Percentiles rank a stretch among this genome's conserved stretches.
Evolutionary conservation across 192 early-diverging fungal genomes (phyloP).

Genomic region (Umbelopsis vinacea): DNA sequence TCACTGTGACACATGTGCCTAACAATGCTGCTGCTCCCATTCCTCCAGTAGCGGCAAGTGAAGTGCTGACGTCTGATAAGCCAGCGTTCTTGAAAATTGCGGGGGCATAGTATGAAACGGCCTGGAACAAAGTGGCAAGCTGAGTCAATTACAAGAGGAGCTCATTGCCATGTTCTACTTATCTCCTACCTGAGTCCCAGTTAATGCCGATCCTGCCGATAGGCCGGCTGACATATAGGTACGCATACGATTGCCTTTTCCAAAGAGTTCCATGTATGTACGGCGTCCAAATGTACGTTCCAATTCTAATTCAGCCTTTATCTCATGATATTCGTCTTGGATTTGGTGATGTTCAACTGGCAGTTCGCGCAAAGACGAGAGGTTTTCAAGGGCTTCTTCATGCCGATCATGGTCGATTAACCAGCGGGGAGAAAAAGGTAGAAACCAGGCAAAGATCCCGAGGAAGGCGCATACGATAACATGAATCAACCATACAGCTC

Average conservation of each 20-base stretch:
- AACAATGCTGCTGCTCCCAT: conserved; percentile 24
- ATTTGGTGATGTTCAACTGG: conserved; percentile 59
- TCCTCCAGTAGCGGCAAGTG: conserved; percentile 28
- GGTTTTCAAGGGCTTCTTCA: conserved; percentile 68
- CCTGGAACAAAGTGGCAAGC: background rate
- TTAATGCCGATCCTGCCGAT: conserved; percentile 33
- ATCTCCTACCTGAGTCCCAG: conserved; percentile 26
- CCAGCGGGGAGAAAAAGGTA: conserved; percentile 88
- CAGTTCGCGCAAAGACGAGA: conserved; percentile 66
- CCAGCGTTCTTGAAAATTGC: conserved; percentile 26
- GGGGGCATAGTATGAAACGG: conserved; percentile 33
- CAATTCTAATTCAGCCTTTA: conserved; percentile 62
- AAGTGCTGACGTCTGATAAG: background rate
- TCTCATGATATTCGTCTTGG: conserved; percentile 64
- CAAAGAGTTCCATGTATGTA: conserved; percentile 61
- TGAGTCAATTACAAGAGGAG: background rate
- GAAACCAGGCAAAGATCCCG: conserved; percentile 63
- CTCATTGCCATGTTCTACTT: background rate
- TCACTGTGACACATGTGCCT: conserved; percentile 42
- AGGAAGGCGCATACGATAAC: conserved; percentile 74
- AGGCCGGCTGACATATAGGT: conserved; percentile 60
- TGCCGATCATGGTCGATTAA: conserved; percentile 62
- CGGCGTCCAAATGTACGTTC: conserved; percentile 64
- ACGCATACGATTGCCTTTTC: conserved; percentile 57
- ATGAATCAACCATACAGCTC: conserved; percentile 79